Base-by-base conservation (phyloP, 208 protist species). In the Jaenimonas drosophilae region DNA sequence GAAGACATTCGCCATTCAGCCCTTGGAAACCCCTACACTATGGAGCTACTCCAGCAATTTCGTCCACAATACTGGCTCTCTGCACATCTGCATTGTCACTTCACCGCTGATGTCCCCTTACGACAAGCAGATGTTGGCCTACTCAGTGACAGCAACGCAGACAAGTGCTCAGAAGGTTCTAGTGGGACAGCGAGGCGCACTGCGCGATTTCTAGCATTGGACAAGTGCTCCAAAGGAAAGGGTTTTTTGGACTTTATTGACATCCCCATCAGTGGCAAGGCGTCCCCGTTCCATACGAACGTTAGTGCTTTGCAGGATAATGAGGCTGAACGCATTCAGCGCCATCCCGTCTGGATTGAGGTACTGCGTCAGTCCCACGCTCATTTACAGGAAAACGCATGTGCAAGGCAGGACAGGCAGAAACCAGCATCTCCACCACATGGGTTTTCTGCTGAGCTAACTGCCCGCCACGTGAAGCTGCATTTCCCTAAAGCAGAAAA, bases 71-170 rank as follows among this genome's bases (percentile, higher is more conserved):
- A 84, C 53, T 94, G 81, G 82, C 65, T 96, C 11, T 62, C 84
- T 1, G 87, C 76, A 0, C 90, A 96, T 47, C 59, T 96, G 26
- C 90, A 96, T 54, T 93, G 83, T 54, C 53, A 71, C 50, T 96
- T 96, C 50, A 55, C 78, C 19, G 87, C 87, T 9, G 53, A 54
- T 11, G 79, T 96, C 4, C 38, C 42, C 1, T 73, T 84, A 54
- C 23, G n/a, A 6, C 32, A 49, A 32, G 43, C 19, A 6, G n/a
- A 28, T 1, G 44, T 51, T 2, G 29, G 32, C 46, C 32, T 29
- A 26, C 7, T 12, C 46, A 4, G 33, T 37, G 1, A 29, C 44
- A 24, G 60, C 49, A 14, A 37, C 21, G 14, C 16, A 21, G 26
- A 28, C 19, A 48, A 30, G 38, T 43, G 11, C 41, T n/a, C 42